Conservation (phyloP, 352 stramenopile species). For the Globisporangium lucens region DNA sequence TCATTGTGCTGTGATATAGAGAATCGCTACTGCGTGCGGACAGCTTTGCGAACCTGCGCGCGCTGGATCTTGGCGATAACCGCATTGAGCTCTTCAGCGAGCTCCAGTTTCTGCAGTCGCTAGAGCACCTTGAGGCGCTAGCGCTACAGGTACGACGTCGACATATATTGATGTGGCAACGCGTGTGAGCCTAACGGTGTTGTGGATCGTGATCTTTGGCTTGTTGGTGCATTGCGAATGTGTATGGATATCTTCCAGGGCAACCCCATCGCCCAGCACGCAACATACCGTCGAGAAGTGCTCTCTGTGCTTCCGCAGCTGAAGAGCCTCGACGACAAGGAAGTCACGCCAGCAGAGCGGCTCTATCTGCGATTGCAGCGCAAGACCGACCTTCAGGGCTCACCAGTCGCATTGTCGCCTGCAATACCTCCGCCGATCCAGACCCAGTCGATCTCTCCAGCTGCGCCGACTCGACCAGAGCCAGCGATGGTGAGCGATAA, state of each 20-base stretch:
- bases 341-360: conserved; percentile 45
- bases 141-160: conserved; percentile 27
- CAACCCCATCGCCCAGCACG: conserved; percentile 45
- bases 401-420: conserved; percentile 11
- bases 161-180: neutral
- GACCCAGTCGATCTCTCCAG: neutral
- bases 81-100: conserved; percentile 50
- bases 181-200: neutral
- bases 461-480: neutral
- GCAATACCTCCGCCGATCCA: neutral
- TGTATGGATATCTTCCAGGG: conserved; percentile 21
- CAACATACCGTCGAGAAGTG: conserved; percentile 48
- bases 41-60: conserved; percentile 27
- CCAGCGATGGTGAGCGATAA: neutral
- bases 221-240: neutral
- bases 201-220: neutral
- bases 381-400: conserved; percentile 26
- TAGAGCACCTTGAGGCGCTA: conserved; percentile 39
- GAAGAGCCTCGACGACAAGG: conserved; percentile 37
- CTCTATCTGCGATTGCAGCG: conserved; percentile 49
- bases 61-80: conserved; percentile 45
- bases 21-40: conserved; percentile 42
- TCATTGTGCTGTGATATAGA: conserved; percentile 13
- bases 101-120: conserved; percentile 45
- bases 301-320: conserved; percentile 56